Conservation (phyloP, 305 asterid species). For the Rubia tinctorum region DNA sequence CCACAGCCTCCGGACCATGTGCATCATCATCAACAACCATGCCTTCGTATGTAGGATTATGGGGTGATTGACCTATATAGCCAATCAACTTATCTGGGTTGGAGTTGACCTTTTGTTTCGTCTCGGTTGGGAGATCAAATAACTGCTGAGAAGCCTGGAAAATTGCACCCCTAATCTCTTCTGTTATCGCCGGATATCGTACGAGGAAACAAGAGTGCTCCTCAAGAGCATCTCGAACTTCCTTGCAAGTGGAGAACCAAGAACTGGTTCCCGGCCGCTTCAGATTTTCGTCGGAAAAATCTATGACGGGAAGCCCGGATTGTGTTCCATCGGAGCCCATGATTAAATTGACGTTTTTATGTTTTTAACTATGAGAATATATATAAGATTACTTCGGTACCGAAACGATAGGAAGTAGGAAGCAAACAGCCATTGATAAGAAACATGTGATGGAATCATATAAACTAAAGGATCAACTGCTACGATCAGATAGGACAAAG, state of each 20-base stretch:
- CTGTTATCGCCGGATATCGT: slow-evolving; percentile 24
- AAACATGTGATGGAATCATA: not conserved
- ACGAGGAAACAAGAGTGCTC: slow-evolving; percentile 42
- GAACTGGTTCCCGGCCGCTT: slow-evolving; percentile 22
- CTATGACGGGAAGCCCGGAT: not conserved
- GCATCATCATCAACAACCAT: slow-evolving; percentile 44
- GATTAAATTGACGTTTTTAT: not conserved
- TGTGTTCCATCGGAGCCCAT: slow-evolving; percentile 1
- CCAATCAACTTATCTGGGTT: slow-evolving; percentile 41
- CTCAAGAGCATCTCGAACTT: slow-evolving; percentile 41
- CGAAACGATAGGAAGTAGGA: not conserved
- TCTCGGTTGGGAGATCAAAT: slow-evolving; percentile 44
- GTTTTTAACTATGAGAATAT: not conserved
- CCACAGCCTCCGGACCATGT: slow-evolving; percentile 24
- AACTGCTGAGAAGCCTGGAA: slow-evolving; percentile 28
- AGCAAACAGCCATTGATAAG: not conserved
- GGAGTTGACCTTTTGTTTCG: slow-evolving; percentile 31
- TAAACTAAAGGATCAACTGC: not conserved
- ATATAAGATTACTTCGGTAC: not conserved
- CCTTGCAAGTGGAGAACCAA: slow-evolving; percentile 27
- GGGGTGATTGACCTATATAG: slow-evolving; percentile 23
- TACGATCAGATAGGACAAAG: not conserved
- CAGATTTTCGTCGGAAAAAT: slow-evolving; percentile 15
- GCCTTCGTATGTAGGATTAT: slow-evolving; percentile 46
- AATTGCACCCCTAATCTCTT: slow-evolving; percentile 27